Conservation (phyloP, 345 rosid genomes). For the Acer saccharum region DNA sequence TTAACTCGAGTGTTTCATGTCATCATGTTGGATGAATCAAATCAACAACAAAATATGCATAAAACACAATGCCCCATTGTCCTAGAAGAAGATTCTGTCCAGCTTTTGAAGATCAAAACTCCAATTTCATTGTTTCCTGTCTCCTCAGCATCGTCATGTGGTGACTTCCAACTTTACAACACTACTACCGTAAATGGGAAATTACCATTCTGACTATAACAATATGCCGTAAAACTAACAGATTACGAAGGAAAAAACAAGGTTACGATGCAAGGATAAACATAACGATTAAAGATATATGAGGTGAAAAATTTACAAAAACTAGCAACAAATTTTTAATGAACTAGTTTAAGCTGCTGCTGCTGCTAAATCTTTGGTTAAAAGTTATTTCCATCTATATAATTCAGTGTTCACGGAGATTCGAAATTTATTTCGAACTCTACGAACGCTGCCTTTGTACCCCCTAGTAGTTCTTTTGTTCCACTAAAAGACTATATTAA, state of each 20-base stretch:
- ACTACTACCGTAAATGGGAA: neutral
- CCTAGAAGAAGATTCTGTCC: neutral
- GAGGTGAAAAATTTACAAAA: conserved; percentile 3
- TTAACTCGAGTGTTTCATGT: no score
- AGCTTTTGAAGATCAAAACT: conserved; percentile 1
- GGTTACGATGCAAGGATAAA: neutral
- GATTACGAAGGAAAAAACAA: neutral
- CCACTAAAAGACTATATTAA: conserved; percentile 21
- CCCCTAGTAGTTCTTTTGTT: conserved; percentile 17
- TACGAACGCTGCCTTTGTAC: conserved; percentile 12
- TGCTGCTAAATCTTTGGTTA: conserved; percentile 14
- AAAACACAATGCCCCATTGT: neutral
- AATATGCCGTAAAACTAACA: neutral
- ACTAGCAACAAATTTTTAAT: neutral
- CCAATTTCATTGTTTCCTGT: conserved; percentile 1
- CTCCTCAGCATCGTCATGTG: conserved; percentile 1
- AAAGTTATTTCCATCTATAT: conserved; percentile 27
- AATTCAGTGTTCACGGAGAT: conserved; percentile 23
- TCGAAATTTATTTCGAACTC: conserved; percentile 16
- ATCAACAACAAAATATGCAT: neutral
- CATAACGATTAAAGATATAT: neutral
- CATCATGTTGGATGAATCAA: neutral
- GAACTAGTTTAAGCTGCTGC: conserved; percentile 11
- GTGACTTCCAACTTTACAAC: neutral
- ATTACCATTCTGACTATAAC: no score